These are phyloP conservation scores for Manihot esculenta DNA, from an alignment of 441 rosid species.

Conservation along the genomic window DNA sequence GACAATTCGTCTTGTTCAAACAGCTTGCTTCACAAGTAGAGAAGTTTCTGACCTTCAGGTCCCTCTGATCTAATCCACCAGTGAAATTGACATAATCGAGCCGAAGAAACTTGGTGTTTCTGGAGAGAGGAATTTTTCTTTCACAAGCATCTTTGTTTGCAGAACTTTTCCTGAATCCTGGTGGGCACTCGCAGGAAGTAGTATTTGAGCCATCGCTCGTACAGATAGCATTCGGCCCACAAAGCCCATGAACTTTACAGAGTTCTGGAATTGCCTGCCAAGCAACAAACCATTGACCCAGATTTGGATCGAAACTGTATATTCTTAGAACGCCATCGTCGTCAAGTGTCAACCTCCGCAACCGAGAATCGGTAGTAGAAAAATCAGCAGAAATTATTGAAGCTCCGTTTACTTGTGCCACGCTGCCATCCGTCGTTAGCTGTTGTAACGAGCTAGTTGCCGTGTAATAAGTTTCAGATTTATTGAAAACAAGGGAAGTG, in stretches of 20 bases:
- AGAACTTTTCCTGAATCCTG: slow-evolving; percentile 37
- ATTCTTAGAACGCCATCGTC: slow-evolving; percentile 53
- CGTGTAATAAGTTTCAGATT: slow-evolving; percentile 31
- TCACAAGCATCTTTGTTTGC: slow-evolving; percentile 25
- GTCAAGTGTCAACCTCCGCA: slow-evolving; percentile 45
- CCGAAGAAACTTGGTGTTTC: slow-evolving; percentile 40
- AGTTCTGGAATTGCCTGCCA: slow-evolving; percentile 59
- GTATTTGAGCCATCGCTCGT: slow-evolving; percentile 36
- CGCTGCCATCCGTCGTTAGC: slow-evolving; percentile 28
- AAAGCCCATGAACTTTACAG: slow-evolving; percentile 48
- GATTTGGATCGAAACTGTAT: slow-evolving; percentile 31
- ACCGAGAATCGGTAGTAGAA: slow-evolving; percentile 18
- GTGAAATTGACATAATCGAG: slow-evolving; percentile 67
- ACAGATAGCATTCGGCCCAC: slow-evolving; percentile 65
- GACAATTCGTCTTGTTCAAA: slow-evolving; percentile 26
- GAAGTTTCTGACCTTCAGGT: slow-evolving; percentile 31
- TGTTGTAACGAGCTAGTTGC: background rate
- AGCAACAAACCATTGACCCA: slow-evolving; percentile 32
- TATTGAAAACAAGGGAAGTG: slow-evolving; percentile 25
- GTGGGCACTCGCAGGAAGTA: slow-evolving; percentile 52
- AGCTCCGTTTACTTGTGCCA: slow-evolving; percentile 15
- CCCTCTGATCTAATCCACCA: slow-evolving; percentile 37
- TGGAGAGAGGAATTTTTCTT: slow-evolving; percentile 29
- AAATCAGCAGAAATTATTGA: slow-evolving; percentile 39
- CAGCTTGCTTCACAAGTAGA: slow-evolving; percentile 43